Conservation (phyloP, 2,329 filamentous ascomycete genomes). For the Sordariomycetes sp. region DNA sequence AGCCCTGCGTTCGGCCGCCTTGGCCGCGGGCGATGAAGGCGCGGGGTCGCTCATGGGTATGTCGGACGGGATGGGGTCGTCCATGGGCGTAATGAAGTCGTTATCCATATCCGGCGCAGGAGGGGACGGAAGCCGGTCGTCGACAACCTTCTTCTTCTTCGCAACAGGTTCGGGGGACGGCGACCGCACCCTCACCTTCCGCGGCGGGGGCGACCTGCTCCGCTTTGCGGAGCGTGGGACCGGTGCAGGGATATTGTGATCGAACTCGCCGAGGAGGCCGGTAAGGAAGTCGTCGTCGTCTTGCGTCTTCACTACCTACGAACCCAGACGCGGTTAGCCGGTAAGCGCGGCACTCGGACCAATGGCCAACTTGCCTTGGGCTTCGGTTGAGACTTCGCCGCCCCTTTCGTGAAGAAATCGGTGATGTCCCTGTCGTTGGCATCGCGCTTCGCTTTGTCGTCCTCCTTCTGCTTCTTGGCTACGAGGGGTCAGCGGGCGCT, state of each 20-base stretch:
- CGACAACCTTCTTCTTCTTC: conserved; percentile 44
- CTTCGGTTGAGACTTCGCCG: conserved; percentile 54
- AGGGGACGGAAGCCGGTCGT: conserved; percentile 29
- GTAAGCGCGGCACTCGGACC: background rate
- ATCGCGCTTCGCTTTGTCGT: conserved; percentile 73
- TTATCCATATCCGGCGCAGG: conserved; percentile 43
- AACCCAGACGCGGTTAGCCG: conserved; percentile 6
- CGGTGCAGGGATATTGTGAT: conserved; percentile 50
- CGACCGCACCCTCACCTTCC: conserved; percentile 69
- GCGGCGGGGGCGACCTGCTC: conserved; percentile 61
- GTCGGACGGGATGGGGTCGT: conserved; percentile 39
- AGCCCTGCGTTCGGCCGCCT: conserved; percentile 60
- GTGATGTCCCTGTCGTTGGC: conserved; percentile 85
- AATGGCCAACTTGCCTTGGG: conserved; percentile 49
- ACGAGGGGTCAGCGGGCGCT: background rate
- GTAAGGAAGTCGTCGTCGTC: conserved; percentile 83
- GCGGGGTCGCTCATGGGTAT: conserved; percentile 76
- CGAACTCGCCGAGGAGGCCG: conserved; percentile 75
- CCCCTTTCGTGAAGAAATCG: conserved; percentile 82
- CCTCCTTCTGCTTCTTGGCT: conserved; percentile 81
- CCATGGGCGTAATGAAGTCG: conserved; percentile 37
- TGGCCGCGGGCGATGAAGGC: conserved; percentile 76
- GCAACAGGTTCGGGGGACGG: conserved; percentile 44
- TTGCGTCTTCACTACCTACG: conserved; percentile 61
- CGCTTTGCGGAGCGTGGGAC: conserved; percentile 45